Evolutionary conservation across 169 alveolate species (phyloP).

Genomic region (Cryptosporidium canis): DNA sequence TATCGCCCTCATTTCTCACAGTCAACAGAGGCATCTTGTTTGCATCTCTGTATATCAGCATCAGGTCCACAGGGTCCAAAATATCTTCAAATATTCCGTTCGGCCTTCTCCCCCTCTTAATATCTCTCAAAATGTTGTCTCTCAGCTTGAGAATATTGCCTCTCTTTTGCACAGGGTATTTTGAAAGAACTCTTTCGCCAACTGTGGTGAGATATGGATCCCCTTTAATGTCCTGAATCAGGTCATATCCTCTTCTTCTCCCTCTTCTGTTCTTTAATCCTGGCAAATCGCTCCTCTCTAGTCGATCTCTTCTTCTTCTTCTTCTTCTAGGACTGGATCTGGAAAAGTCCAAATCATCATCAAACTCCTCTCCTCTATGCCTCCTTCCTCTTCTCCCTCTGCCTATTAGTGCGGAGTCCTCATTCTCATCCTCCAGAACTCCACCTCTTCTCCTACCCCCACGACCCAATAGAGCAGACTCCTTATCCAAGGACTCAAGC

Average conservation of each 20-base stretch:
- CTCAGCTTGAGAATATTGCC: slow-evolving; percentile 20
- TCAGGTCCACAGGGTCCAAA: slow-evolving; percentile 31
- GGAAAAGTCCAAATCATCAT: not conserved
- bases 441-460: not conserved
- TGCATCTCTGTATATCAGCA: slow-evolving; percentile 27
- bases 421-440: not conserved
- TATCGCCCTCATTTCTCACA: slow-evolving; percentile 24
- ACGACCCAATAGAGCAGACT: not conserved
- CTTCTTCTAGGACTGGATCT: slow-evolving; percentile 6
- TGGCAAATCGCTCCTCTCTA: not conserved
- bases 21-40: slow-evolving; percentile 30
- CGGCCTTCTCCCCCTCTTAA: slow-evolving; percentile 31
- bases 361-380: not conserved
- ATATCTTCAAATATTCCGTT: not conserved
- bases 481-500: not conserved
- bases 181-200: slow-evolving; percentile 52
- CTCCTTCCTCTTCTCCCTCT: slow-evolving; percentile 22
- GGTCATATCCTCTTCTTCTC: slow-evolving; percentile 36
- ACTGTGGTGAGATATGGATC: slow-evolving; percentile 46
- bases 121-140: not conserved
- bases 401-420: not conserved
- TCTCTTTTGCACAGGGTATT: slow-evolving; percentile 14
- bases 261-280: slow-evolving; percentile 2
- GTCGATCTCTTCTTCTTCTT: not conserved
- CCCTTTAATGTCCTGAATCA: slow-evolving; percentile 15